These are phyloP conservation scores for Chloranthus sessilifolius DNA, from an alignment of 164 flowering plant genomes.

Conservation along the genomic window DNA sequence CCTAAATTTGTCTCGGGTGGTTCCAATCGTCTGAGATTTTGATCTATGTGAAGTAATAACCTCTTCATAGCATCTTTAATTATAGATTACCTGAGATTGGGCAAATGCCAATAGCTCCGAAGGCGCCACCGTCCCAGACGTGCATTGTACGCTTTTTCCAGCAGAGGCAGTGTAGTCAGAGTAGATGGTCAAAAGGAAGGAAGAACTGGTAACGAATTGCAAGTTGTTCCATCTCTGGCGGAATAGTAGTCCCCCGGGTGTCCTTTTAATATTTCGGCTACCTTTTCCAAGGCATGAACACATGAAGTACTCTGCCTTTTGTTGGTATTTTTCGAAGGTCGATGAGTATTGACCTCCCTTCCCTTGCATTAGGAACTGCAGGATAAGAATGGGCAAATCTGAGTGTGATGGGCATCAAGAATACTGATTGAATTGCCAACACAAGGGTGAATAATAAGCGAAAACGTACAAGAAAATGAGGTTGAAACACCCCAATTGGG, in stretches of 20 bases:
- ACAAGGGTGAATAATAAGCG: no score
- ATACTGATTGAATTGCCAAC: no score
- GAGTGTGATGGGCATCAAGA: no score
- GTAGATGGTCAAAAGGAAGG: conserved; percentile 75
- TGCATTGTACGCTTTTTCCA: conserved; percentile 42
- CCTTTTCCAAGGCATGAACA: conserved; percentile 83
- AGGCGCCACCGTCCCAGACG: conserved; percentile 46
- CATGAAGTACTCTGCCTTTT: conserved; percentile 83
- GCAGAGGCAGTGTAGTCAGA: conserved; percentile 73
- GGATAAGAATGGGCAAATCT: not conserved
- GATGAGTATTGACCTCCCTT: conserved; percentile 46
- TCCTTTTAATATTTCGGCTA: conserved; percentile 53
- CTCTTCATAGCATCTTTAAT: no score
- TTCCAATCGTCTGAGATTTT: no score
- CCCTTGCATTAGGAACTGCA: conserved; percentile 85
- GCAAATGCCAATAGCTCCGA: conserved; percentile 64
- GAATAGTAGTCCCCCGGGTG: conserved; percentile 89
- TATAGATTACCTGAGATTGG: conserved; percentile 80
- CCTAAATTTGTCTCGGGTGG: no score
- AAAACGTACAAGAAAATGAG: no score
- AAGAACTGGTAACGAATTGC: conserved; percentile 87
- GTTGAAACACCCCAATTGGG: no score
- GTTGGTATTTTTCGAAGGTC: conserved; percentile 53
- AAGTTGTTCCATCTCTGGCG: conserved; percentile 91
- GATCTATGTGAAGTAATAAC: no score